Evolutionary conservation across 352 stramenopile species (phyloP).

Genomic region (Aphanomyces euteiches): DNA sequence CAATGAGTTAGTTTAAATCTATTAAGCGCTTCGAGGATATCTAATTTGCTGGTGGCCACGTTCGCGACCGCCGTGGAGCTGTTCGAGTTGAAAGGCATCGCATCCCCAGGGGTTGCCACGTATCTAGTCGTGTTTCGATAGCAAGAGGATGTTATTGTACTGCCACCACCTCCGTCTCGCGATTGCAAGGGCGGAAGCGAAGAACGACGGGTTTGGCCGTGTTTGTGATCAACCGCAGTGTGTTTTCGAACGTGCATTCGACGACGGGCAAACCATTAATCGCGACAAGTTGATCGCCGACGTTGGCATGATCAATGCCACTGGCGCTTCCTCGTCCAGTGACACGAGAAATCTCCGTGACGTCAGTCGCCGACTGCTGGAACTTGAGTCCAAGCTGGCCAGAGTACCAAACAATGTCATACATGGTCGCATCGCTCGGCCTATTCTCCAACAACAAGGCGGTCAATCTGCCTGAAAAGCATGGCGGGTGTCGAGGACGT

Average conservation of each 20-base stretch:
- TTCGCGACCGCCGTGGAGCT: too few species aligned
- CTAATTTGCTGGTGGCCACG: too few species aligned
- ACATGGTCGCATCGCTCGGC: conserved; percentile 40
- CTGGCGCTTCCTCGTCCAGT: conserved; percentile 79
- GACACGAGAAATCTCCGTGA: conserved; percentile 76
- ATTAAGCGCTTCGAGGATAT: too few species aligned
- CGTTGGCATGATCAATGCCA: conserved; percentile 72
- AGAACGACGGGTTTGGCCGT: conserved; percentile 77
- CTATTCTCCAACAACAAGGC: too few species aligned
- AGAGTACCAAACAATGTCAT: conserved; percentile 86
- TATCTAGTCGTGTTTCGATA: too few species aligned
- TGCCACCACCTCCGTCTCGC: too few species aligned
- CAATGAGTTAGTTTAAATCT: too few species aligned
- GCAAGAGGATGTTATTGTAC: too few species aligned
- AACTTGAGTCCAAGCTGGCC: conserved; percentile 83
- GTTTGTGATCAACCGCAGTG: conserved; percentile 81
- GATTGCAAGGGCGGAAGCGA: conserved; percentile 53
- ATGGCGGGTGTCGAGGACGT: too few species aligned
- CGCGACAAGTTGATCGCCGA: conserved; percentile 78
- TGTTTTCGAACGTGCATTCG: conserved; percentile 76
- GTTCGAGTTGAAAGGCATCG: too few species aligned
- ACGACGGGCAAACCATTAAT: conserved; percentile 77
- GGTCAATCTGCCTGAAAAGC: too few species aligned
- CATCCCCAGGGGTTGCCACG: too few species aligned
- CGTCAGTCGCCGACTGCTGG: conserved; percentile 67